Conservation (phyloP, 192 early-diverging fungal genomes). For the Coemansia sp. region DNA sequence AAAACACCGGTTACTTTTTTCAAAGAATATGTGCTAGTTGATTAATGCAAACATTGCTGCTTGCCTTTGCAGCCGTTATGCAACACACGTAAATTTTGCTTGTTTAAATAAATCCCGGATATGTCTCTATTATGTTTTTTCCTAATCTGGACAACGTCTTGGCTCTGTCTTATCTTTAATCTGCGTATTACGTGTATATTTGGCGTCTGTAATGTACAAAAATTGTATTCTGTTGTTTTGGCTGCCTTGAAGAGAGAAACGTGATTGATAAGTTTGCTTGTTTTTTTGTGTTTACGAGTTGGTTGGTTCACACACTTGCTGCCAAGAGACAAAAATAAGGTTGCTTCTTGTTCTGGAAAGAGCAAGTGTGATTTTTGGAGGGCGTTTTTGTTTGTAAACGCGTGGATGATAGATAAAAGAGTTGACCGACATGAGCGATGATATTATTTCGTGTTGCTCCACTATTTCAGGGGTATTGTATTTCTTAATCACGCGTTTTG, state of each 20-base stretch:
- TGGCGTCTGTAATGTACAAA: background rate
- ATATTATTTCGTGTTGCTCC: background rate
- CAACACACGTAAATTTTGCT: too few relatives aligned
- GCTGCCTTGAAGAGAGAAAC: background rate
- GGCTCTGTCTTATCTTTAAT: background rate
- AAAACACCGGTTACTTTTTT: too few relatives aligned
- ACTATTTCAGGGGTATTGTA: background rate
- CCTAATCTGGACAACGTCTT: background rate
- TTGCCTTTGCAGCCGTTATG: too few relatives aligned
- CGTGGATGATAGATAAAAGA: constrained; percentile 14
- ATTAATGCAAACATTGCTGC: too few relatives aligned
- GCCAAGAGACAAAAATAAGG: background rate
- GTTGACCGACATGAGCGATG: background rate
- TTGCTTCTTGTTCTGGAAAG: background rate
- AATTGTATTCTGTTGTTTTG: background rate
- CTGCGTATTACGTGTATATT: background rate
- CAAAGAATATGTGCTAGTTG: too few relatives aligned
- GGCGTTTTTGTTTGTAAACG: background rate
- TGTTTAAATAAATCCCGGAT: too few relatives aligned
- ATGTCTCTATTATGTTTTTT: too few relatives aligned
- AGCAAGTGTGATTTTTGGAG: too few relatives aligned
- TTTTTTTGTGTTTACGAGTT: background rate
- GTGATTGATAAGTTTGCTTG: constrained; percentile 13
- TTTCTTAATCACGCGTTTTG: too few relatives aligned
- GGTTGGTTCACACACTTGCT: background rate